These are phyloP conservation scores for Stygiomarasmius scandens DNA, from an alignment of 1,284 basidiomycete genomes.

Conservation along the genomic window DNA sequence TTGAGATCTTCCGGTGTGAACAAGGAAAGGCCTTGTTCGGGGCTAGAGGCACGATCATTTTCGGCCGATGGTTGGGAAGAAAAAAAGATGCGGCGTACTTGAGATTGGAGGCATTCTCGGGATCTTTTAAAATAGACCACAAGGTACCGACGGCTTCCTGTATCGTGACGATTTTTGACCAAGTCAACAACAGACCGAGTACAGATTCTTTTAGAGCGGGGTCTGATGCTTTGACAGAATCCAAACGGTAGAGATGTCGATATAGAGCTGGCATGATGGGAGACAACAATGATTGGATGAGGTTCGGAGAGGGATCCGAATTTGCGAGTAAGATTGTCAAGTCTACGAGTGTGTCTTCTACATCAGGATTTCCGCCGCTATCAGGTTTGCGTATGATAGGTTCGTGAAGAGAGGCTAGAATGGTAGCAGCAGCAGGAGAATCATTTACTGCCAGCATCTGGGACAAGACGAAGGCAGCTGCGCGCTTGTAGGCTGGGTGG, in stretches of 20 bases:
- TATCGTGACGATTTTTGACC: slow-evolving; percentile 67
- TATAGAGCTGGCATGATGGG: slow-evolving; percentile 74
- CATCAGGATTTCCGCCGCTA: slow-evolving; percentile 8
- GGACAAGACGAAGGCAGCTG: slow-evolving; percentile 69
- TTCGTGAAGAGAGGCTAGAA: slow-evolving; percentile 47
- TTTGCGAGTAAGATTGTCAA: slow-evolving; percentile 67
- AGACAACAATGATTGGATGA: slow-evolving; percentile 66
- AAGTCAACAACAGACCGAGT: slow-evolving; percentile 63
- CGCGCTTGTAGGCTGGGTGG: slow-evolving; percentile 54
- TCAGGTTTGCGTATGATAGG: slow-evolving; percentile 28
- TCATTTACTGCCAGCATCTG: slow-evolving; percentile 54
- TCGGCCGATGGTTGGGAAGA: slow-evolving; percentile 21
- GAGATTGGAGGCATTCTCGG: slow-evolving; percentile 56
- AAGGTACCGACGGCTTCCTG: slow-evolving; percentile 59
- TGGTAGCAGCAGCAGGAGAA: slow-evolving; percentile 36
- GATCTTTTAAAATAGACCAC: slow-evolving; percentile 58
- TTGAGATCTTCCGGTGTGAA: slow-evolving; percentile 55
- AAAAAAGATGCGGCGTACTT: slow-evolving; percentile 35
- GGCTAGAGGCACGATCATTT: slow-evolving; percentile 18
- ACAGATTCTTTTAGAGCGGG: slow-evolving; percentile 62
- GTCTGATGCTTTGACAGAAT: slow-evolving; percentile 58
- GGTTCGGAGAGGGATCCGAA: slow-evolving; percentile 74
- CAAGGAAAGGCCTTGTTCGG: slow-evolving; percentile 34
- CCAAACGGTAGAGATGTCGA: slow-evolving; percentile 59
- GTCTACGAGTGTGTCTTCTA: slow-evolving; percentile 40